Evolutionary conservation across 306 rosid genomes (phyloP).

Genomic region (Castanopsis chinensis): DNA sequence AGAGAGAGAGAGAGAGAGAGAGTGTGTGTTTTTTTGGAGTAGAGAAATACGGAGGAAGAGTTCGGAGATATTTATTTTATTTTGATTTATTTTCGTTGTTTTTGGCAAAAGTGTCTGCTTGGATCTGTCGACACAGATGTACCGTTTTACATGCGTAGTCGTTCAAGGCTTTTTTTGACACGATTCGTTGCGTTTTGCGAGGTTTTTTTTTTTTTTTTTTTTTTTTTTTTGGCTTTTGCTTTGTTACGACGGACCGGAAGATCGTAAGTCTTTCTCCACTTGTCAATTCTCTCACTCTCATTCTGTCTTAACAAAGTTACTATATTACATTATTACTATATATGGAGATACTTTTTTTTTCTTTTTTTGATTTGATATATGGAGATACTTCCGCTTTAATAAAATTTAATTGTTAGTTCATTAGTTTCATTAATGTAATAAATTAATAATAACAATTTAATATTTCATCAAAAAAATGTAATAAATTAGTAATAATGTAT

Average conservation of each 20-base stretch:
- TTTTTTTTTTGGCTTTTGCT: conserved; percentile 26
- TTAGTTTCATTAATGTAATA: too few species aligned
- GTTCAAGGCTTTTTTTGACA: conserved; percentile 2
- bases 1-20: neutral
- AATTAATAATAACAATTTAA: too few species aligned
- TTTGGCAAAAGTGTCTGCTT: conserved; percentile 32
- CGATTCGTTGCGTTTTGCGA: conserved; percentile 13
- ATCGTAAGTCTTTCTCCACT: conserved; percentile 12
- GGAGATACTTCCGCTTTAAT: too few species aligned
- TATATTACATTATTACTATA: too few species aligned
- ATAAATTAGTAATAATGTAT: too few species aligned
- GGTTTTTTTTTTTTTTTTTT: conserved; percentile 1
- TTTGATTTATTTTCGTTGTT: too few species aligned
- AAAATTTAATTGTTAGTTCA: too few species aligned
- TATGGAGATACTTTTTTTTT: too few species aligned
- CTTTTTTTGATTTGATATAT: too few species aligned
- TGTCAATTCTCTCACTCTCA: neutral
- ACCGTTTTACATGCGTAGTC: conserved; percentile 10
- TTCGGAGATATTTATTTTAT: neutral
- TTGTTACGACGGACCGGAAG: conserved; percentile 35
- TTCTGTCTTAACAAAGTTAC: too few species aligned
- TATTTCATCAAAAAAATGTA: too few species aligned
- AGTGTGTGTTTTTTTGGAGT: neutral
- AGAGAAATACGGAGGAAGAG: neutral
- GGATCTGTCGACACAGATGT: neutral